These are phyloP conservation scores for Irpex sp. DNA, from an alignment of 1,284 basidiomycete species.

Conservation along the genomic window DNA sequence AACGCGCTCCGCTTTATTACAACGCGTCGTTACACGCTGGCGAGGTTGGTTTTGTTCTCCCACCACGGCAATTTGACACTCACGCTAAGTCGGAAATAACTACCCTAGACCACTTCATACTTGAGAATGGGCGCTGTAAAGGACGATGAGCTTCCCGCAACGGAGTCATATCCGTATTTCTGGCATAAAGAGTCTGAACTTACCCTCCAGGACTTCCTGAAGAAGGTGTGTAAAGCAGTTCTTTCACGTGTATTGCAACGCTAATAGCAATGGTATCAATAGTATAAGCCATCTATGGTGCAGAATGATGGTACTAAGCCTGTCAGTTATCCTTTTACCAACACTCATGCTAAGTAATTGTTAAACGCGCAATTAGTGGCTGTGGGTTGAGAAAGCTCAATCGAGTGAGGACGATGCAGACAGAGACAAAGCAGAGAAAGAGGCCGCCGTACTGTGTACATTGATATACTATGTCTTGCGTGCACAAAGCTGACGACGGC, in stretches of 20 bases:
- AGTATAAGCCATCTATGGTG: constrained; percentile 75
- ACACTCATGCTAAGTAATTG: neutral
- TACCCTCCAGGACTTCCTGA: constrained; percentile 43
- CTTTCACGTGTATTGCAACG: neutral
- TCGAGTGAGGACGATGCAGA: constrained; percentile 21
- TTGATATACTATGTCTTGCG: neutral
- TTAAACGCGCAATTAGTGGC: constrained; percentile 45
- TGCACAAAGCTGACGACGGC: neutral
- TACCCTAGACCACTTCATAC: neutral
- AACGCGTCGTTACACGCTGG: neutral
- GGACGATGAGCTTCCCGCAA: constrained; percentile 20
- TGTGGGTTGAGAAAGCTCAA: constrained; percentile 51
- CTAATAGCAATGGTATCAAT: neutral
- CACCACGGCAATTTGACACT: neutral
- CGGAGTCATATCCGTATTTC: constrained; percentile 36
- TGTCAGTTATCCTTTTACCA: constrained; percentile 33
- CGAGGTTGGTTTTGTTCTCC: neutral
- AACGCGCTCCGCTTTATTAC: neutral
- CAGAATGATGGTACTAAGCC: constrained; percentile 72
- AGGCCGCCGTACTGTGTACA: constrained; percentile 45
- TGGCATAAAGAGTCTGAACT: constrained; percentile 39
- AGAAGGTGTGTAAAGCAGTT: constrained; percentile 34
- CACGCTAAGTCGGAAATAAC: neutral
- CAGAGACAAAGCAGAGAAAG: constrained; percentile 37
- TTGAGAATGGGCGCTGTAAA: neutral